Base-by-base conservation (phyloP, 768 basidiomycete genomes). In the Coprinellus micaceus region DNA sequence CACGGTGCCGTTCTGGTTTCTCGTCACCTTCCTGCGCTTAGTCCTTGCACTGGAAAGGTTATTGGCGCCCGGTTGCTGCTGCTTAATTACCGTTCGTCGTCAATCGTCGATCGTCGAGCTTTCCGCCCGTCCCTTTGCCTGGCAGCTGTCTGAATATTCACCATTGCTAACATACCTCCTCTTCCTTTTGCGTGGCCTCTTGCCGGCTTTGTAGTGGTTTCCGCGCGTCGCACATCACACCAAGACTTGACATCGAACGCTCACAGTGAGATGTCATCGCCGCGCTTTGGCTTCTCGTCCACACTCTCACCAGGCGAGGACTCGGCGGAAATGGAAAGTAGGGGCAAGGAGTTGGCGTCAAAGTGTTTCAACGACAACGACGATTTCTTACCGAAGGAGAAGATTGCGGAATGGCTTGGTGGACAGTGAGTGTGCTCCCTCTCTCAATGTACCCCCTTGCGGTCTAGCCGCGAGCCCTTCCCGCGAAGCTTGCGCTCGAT, bases 381-480 rank as follows among this genome's bases (percentile, higher is more conserved):
- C 61, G 79, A 79, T 15, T 95, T 94, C 67, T 69, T 95, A 63
- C 77, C 83, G 13, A 86, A 86, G 66, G 94, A 95, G 64, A 96
- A 95, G 74, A 92, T 98, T 63, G 94, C 96, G 1, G 94, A 97
- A 69, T 99, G 92, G 87, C 78, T 99, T 39, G 97, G 97, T 63
- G 88, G 92, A 67, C 74, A 82, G 94, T 98, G 63, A 75, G 95
- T 88, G n/a, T 17, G 7, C 15, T 19, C n/a, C 13, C 33, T 13
- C n/a, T 15, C 40, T 37, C 36, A 9, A 17, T 17, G 36, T 37
- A 9, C 41, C 11, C 22, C 39, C 40, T 30, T 29, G 29, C n/a
- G 46, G 15, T 3, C 4, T 30, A 6, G 22, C 17, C 33, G 29
- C 49, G 49, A 9, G 7, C 4, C 19, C 2, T 24, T 51, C 30